Evolutionary conservation across 345 rosid genomes (phyloP).

Genomic region (Eucalyptus albens): DNA sequence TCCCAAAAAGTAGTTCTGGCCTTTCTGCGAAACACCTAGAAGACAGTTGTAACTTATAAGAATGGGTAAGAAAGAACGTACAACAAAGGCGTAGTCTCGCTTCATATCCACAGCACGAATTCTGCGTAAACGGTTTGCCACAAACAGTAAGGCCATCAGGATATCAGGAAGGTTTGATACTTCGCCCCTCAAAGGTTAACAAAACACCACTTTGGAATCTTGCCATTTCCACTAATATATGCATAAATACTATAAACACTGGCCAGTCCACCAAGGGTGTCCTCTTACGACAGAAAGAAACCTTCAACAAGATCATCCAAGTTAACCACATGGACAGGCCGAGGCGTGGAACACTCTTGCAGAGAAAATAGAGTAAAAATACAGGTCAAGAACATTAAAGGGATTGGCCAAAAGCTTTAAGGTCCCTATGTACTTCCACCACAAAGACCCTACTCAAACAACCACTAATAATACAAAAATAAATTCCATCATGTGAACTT

Average conservation of each 20-base stretch:
- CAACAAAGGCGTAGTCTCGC: constrained; percentile 99
- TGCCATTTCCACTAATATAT: constrained; percentile 70
- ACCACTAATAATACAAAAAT: neutral
- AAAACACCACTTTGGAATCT: constrained; percentile 86
- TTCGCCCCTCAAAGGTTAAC: constrained; percentile 84
- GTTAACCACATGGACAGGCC: constrained; percentile 49
- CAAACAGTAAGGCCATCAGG: constrained; percentile 98
- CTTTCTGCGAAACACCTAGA: neutral
- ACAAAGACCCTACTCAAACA: neutral
- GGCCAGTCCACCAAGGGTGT: constrained; percentile 93
- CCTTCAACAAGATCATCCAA: constrained; percentile 97
- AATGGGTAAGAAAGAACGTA: constrained; percentile 26
- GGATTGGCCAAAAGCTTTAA: neutral
- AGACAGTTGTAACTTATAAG: neutral
- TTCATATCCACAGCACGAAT: constrained; percentile 98
- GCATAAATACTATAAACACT: constrained; percentile 68
- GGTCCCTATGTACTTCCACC: neutral
- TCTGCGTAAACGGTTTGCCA: constrained; percentile 95
- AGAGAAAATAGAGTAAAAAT: constrained; percentile 13
- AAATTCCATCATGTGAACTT: neutral
- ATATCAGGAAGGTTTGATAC: constrained; percentile 78
- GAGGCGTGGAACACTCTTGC: constrained; percentile 32
- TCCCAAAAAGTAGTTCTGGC: neutral
- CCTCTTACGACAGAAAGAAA: constrained; percentile 86
- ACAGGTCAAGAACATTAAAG: constrained; percentile 6